A percentile compares a stretch with the other conserved stretches of the same genome.
Conservation (phyloP, 2,329 filamentous ascomycete species). For the Phaeosphaeria sp. region DNA sequence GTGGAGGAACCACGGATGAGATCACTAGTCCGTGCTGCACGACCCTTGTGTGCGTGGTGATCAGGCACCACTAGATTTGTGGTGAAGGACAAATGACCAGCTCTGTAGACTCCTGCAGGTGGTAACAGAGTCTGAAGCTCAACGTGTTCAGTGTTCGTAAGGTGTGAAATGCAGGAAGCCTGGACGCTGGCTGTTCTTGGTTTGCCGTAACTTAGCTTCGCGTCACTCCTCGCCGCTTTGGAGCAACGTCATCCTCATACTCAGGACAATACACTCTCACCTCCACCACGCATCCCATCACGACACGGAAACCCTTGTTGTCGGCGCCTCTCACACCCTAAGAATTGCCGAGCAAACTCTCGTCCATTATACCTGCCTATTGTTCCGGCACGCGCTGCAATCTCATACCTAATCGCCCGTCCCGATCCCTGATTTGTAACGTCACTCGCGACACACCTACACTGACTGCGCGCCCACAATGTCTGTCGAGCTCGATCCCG, state of each 20-base stretch:
- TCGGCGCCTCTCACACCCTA: slow-evolving; percentile 5
- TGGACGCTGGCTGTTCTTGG: not conserved
- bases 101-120: not conserved
- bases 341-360: not conserved
- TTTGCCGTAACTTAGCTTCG: not conserved
- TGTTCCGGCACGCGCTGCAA: slow-evolving; percentile 21
- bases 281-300: not conserved
- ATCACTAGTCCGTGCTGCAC: slow-evolving; percentile 5
- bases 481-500: slow-evolving; percentile 92
- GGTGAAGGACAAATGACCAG: not conserved
- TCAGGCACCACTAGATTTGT: not conserved
- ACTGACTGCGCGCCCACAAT: slow-evolving; percentile 60
- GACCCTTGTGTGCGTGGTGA: not conserved
- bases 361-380: slow-evolving; percentile 1
- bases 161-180: not conserved
- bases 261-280: not conserved
- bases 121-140: not conserved
- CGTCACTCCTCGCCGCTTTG: not conserved
- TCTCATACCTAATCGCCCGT: slow-evolving; percentile 13
- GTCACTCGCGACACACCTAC: slow-evolving; percentile 19
- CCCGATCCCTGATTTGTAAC: slow-evolving; percentile 39
- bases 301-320: slow-evolving; percentile 3
- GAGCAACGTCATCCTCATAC: not conserved
- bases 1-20: slow-evolving; percentile 22
- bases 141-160: not conserved